Percentiles rank a stretch among this genome's conserved stretches.
Evolutionary conservation across 176 grass and related monocot species (phyloP).

Genomic region (Oryza meyeriana): DNA sequence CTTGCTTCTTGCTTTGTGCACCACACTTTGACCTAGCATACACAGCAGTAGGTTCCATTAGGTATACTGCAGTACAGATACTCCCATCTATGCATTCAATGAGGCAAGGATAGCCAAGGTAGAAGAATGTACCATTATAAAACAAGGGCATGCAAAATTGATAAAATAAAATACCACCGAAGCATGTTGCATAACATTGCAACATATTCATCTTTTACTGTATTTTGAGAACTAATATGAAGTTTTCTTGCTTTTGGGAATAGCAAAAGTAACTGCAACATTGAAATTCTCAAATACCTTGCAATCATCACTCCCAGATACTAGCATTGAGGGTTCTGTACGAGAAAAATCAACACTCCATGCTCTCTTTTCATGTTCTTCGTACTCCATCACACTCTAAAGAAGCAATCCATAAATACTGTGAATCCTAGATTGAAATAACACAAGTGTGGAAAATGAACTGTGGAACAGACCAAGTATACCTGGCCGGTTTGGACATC

Average conservation of each 20-base stretch:
- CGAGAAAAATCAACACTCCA: slow-evolving; percentile 99
- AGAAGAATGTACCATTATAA: not conserved
- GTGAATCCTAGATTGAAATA: slow-evolving; percentile 17
- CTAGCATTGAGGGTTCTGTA: slow-evolving; percentile 87
- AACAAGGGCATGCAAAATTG: not conserved
- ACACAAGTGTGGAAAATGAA: slow-evolving; percentile 15
- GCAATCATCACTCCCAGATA: slow-evolving; percentile 99
- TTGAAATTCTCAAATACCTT: slow-evolving; percentile 57
- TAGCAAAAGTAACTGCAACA: not conserved
- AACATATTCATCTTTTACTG: not conserved
- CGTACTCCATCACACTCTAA: slow-evolving; percentile 99
- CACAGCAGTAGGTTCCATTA: slow-evolving; percentile 23
- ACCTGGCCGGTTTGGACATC: slow-evolving; percentile 95
- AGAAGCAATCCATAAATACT: slow-evolving; percentile 27
- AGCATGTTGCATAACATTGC: not conserved
- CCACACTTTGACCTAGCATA: slow-evolving; percentile 92
- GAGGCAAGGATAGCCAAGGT: not conserved
- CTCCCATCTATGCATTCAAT: not conserved
- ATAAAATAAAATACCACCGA: not conserved
- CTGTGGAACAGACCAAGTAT: slow-evolving; percentile 15
- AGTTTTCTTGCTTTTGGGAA: not conserved
- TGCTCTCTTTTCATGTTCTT: slow-evolving; percentile 99
- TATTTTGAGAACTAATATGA: not conserved
- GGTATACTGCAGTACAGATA: not conserved
- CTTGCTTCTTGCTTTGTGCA: slow-evolving; percentile 97